These are phyloP conservation scores for Fraxinus greggii DNA, from an alignment of 305 asterid genomes.

Conservation along the genomic window DNA sequence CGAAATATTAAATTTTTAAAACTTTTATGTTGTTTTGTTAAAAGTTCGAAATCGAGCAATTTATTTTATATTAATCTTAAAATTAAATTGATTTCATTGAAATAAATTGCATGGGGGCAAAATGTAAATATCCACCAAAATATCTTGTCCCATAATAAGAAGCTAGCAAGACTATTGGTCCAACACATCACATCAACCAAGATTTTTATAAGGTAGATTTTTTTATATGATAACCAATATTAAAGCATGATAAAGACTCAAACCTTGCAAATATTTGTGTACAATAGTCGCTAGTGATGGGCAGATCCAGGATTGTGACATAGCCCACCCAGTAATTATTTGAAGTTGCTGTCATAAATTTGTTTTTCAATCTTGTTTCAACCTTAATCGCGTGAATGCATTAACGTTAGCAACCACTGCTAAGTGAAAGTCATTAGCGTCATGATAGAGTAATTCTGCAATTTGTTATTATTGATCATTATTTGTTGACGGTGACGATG, in stretches of 20 bases:
- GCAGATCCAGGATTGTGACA: neutral
- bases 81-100: neutral
- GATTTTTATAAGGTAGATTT: neutral
- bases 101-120: neutral
- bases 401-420: neutral
- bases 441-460: neutral
- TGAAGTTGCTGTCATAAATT: neutral
- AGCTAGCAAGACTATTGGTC: neutral
- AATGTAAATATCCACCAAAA: neutral
- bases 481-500: neutral
- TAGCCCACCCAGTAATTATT: neutral
- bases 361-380: neutral
- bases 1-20: neutral
- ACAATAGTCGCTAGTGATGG: neutral
- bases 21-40: neutral
- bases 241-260: neutral
- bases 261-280: neutral
- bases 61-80: neutral
- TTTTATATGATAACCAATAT: neutral
- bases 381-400: neutral
- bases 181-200: neutral
- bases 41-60: neutral
- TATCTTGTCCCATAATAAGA: neutral
- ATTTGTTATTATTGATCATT: neutral
- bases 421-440: neutral